Evolutionary conservation across 164 flowering plant species (phyloP).

Genomic region (Magnolia officinalis): DNA sequence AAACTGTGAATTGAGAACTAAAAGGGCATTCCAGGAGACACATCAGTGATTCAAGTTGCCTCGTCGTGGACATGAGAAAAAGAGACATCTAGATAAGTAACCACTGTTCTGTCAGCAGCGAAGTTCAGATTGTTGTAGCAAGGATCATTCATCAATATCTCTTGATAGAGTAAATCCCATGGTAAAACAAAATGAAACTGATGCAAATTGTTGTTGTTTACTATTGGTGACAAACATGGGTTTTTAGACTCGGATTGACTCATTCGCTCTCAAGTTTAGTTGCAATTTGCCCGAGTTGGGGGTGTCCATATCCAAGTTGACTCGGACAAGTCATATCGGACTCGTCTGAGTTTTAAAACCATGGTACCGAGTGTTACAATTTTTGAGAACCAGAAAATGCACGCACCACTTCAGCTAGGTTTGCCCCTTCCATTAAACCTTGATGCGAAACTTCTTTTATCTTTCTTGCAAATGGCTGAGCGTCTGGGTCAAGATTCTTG

Average conservation of each 20-base stretch:
- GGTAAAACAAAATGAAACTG: neutral
- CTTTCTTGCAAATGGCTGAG: constrained; percentile 83
- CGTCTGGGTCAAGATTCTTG: constrained; percentile 73
- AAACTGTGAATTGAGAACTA: too few species aligned
- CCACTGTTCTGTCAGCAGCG: neutral
- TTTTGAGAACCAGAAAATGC: neutral
- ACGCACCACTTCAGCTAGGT: constrained; percentile 86
- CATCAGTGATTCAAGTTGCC: too few species aligned
- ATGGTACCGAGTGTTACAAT: neutral
- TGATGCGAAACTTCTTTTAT: constrained; percentile 63
- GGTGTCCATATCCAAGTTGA: neutral
- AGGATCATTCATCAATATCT: neutral
- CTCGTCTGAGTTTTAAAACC: neutral
- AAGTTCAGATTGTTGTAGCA: constrained; percentile 2
- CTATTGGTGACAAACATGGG: too few species aligned
- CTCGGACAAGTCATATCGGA: neutral
- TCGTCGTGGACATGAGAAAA: too few species aligned
- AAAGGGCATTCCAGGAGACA: too few species aligned
- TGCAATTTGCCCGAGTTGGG: too few species aligned
- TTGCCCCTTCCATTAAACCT: constrained; percentile 81
- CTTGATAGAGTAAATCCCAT: neutral
- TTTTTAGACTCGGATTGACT: too few species aligned
- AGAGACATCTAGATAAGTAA: too few species aligned
- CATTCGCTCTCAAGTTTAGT: too few species aligned
- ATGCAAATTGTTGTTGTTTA: too few species aligned